Base-by-base conservation (phyloP, 2,329 filamentous ascomycete species). In the Phialophora macrospora region DNA sequence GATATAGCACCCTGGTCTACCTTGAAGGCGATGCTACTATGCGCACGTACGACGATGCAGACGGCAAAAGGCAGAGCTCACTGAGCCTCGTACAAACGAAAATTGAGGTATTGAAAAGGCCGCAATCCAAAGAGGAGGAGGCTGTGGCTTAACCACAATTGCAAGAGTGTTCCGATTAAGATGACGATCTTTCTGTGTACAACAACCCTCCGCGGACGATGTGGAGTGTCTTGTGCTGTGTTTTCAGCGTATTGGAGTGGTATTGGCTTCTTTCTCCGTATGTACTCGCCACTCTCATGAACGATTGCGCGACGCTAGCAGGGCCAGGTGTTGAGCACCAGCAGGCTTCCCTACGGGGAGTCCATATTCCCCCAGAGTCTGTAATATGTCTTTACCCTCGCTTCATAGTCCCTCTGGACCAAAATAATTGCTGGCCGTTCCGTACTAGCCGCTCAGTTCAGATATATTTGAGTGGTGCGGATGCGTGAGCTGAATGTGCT, bases 11-110 rank as follows among this genome's bases (percentile, higher is more conserved):
- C 14, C 82, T 92, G 58, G 84, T 99, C 68, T 92, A 87, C 74
- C 82, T 98, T 57, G 94, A 98, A 78, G 93, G 90, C 52, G 92
- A 97, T 68, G 90, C 89, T 68, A 81, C 80, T 71, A 87, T 94
- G 80, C 83, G 80, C 72, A 81, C 78, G 52, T 94, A 87, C 76
- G 85, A 90, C 71, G 88, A 90, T 72, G 76, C 81, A 64, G 90
- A 95, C 55, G 89, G 89, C 78, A 85, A 81, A 73, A 83, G 83
- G 71, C 71, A 75, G 46, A 85, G 79, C 62, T 75, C 80, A 57
- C 77, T 97, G 74, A 93, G 82, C 78, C 83, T 98, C 73, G 78
- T 90, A 58, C 92, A 97, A 81, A 89, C 94, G 96, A 87, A 75
- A 91, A 28, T 73, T 58, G 71, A 73, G 58, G 68, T 72, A 14